These are phyloP conservation scores for Podaxis sp. DNA, from an alignment of 768 basidiomycete species.

Conservation along the genomic window DNA sequence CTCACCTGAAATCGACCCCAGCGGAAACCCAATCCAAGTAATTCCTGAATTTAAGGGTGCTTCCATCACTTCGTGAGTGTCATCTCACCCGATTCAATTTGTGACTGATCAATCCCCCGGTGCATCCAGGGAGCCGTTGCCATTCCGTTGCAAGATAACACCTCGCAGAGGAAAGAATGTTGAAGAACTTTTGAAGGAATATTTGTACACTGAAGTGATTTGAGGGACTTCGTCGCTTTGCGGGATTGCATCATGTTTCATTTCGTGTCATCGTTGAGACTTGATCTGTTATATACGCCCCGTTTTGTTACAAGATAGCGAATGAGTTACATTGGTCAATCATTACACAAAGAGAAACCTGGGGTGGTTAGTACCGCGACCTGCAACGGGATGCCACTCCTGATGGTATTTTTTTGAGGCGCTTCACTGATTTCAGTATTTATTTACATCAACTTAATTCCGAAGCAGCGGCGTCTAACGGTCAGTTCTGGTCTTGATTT, in stretches of 20 bases:
- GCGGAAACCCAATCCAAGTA: conserved; percentile 18
- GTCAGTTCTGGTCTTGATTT: too few relatives aligned
- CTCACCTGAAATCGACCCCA: conserved; percentile 17
- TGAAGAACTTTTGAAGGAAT: not conserved
- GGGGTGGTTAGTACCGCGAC: too few relatives aligned
- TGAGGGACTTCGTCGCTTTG: not conserved
- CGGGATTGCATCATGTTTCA: too few relatives aligned
- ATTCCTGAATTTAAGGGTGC: conserved; percentile 3
- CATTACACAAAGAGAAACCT: too few relatives aligned
- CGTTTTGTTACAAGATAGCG: too few relatives aligned
- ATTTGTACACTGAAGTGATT: not conserved
- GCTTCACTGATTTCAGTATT: conserved; percentile 27
- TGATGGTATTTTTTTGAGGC: too few relatives aligned
- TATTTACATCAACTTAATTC: not conserved
- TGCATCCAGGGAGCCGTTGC: not conserved
- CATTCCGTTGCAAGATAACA: conserved; percentile 3
- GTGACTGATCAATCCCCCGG: not conserved
- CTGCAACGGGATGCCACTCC: too few relatives aligned
- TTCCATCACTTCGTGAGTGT: not conserved
- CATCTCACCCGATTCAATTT: not conserved
- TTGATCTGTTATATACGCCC: not conserved
- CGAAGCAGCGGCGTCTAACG: too few relatives aligned
- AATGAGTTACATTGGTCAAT: too few relatives aligned
- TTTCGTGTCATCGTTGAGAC: not conserved
- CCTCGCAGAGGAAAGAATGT: conserved; percentile 5